phyloP scores from a whole-genome alignment of 495 filamentous ascomycete species.

The Penicillium maclennaniae region DNA sequence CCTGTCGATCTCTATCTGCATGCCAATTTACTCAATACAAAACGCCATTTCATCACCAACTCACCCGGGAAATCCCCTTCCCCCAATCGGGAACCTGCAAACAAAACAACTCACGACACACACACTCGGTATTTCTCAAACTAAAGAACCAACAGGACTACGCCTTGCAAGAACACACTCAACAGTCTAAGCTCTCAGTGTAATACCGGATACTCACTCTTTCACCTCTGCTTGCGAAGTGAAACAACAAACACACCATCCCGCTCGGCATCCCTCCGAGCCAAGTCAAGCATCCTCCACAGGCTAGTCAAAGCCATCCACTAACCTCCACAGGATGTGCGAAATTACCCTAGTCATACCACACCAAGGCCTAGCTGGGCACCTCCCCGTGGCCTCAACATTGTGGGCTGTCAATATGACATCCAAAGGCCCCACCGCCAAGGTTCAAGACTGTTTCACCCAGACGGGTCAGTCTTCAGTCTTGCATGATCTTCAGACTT shows the following conservation, averaged over 20 bases:
- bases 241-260: slow-evolving; percentile 35
- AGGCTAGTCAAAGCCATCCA: background rate
- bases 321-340: background rate
- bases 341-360: slow-evolving; percentile 56
- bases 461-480: slow-evolving; percentile 6
- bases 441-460: slow-evolving; percentile 64
- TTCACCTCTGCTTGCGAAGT: no score
- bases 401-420: slow-evolving; percentile 55
- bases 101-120: slow-evolving; percentile 58
- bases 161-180: slow-evolving; percentile 62
- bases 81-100: slow-evolving; percentile 60
- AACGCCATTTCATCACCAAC: slow-evolving; percentile 45
- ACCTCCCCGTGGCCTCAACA: slow-evolving; percentile 47
- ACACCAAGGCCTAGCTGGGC: slow-evolving; percentile 51
- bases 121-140: slow-evolving; percentile 52
- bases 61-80: slow-evolving; percentile 43
- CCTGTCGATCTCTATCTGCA: slow-evolving; percentile 49
- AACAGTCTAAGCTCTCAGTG: slow-evolving; percentile 36
- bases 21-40: slow-evolving; percentile 60
- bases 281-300: slow-evolving; percentile 56
- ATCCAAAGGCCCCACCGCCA: slow-evolving; percentile 64
- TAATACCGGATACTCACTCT: slow-evolving; percentile 49
- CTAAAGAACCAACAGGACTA: slow-evolving; percentile 60
- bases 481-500: background rate
- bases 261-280: slow-evolving; percentile 39